Conservation (phyloP, 2,329 filamentous ascomycete species). For the Plenodomus tracheiphilus region DNA sequence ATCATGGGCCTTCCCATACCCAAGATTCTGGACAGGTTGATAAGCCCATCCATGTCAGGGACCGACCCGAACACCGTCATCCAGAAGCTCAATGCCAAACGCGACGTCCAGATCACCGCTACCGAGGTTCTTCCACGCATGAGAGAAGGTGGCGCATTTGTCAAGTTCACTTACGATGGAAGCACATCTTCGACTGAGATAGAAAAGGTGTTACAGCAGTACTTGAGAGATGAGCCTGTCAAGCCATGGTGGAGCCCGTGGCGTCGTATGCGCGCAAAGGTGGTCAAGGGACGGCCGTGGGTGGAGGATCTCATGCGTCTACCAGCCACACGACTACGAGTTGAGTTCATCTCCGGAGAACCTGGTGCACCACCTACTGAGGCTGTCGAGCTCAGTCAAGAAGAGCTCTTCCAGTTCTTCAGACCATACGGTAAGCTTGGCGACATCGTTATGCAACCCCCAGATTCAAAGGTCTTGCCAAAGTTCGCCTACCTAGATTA, state of each 20-base stretch:
- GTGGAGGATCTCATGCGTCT: conserved; percentile 87
- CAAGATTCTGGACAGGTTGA: conserved; percentile 55
- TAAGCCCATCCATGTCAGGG: conserved; percentile 55
- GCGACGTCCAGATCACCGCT: conserved; percentile 66
- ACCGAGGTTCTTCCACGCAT: conserved; percentile 81
- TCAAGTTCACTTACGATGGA: conserved; percentile 72
- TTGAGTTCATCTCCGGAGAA: conserved; percentile 79
- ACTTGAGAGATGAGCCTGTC: conserved; percentile 70
- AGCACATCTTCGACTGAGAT: conserved; percentile 56
- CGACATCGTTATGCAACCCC: conserved; percentile 80
- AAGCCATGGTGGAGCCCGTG: conserved; percentile 92
- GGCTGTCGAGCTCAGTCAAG: conserved; percentile 79
- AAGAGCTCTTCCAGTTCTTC: conserved; percentile 84
- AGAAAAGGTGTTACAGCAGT: conserved; percentile 62
- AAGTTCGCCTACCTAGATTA: conserved; percentile 83
- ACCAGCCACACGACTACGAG: conserved; percentile 73
- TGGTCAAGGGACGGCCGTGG: conserved; percentile 88
- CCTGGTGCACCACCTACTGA: conserved; percentile 71
- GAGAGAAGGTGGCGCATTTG: conserved; percentile 90
- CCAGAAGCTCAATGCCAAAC: conserved; percentile 63
- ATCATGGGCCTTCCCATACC: conserved; percentile 59
- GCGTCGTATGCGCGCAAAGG: conserved; percentile 68
- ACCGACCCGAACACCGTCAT: conserved; percentile 59
- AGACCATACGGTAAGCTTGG: conserved; percentile 86
- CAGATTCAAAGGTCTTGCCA: conserved; percentile 83